Percentiles rank a stretch among this genome's conserved stretches.
phyloP scores from a whole-genome alignment of 148 eudicot species.

The Cornus florida region DNA sequence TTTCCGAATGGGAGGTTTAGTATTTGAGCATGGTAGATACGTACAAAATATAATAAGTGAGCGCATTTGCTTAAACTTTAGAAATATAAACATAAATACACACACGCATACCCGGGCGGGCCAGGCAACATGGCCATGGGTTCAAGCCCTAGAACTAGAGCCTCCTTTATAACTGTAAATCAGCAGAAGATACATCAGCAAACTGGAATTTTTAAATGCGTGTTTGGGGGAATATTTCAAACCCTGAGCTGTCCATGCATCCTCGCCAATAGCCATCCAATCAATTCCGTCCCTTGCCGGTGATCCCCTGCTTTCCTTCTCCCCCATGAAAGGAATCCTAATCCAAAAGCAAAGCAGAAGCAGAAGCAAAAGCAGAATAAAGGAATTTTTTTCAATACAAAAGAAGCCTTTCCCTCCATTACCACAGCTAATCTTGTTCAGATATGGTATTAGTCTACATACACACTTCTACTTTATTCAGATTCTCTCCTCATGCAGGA shows the following conservation, averaged over 20 bases:
- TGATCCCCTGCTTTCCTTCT: slow-evolving; percentile 64
- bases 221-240: background rate
- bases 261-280: background rate
- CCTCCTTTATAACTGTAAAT: too few relatives aligned
- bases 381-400: slow-evolving; percentile 31
- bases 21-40: too few relatives aligned
- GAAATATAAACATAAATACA: too few relatives aligned
- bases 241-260: background rate
- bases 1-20: too few relatives aligned
- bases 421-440: slow-evolving; percentile 26
- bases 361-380: slow-evolving; percentile 25
- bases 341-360: slow-evolving; percentile 14
- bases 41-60: too few relatives aligned
- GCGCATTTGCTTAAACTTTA: too few relatives aligned
- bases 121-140: too few relatives aligned
- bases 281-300: background rate
- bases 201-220: background rate
- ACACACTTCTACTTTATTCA: slow-evolving; percentile 33
- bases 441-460: background rate
- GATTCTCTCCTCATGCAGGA: slow-evolving; percentile 33
- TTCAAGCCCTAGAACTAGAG: too few relatives aligned
- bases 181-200: background rate
- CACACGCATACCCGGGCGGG: too few relatives aligned
- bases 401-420: slow-evolving; percentile 42
- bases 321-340: slow-evolving; percentile 57